Evolutionary conservation across 768 basidiomycete species (phyloP).

Genomic region (Leccinum olivaceopallidum): DNA sequence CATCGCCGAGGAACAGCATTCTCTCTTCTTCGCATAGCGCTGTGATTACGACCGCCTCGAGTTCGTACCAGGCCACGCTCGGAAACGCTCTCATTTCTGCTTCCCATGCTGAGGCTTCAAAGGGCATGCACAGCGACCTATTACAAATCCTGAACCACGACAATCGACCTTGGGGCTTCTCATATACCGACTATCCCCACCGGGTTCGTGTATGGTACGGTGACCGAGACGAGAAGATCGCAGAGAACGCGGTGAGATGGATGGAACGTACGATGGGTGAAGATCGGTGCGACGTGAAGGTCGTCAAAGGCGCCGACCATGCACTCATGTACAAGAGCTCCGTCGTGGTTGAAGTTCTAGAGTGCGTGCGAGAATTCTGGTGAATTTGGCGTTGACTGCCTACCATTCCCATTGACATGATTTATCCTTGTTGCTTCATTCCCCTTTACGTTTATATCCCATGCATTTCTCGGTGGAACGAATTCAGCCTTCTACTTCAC

Average conservation of each 20-base stretch:
- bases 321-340: conserved; percentile 89
- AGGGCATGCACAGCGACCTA: conserved; percentile 89
- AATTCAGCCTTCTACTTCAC: conserved; percentile 3
- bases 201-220: conserved; percentile 90
- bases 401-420: conserved; percentile 5
- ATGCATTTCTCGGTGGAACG: conserved; percentile 20
- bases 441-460: conserved; percentile 10
- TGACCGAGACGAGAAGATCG: conserved; percentile 90
- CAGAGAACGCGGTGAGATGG: conserved; percentile 88
- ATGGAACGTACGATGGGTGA: conserved; percentile 85
- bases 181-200: conserved; percentile 77
- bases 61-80: conserved; percentile 60
- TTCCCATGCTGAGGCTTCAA: conserved; percentile 91
- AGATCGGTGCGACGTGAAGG: conserved; percentile 72
- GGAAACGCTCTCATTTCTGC: conserved; percentile 91
- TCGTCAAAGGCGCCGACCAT: conserved; percentile 89
- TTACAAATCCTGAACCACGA: conserved; percentile 91
- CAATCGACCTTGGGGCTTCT: conserved; percentile 87
- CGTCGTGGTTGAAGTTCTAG: conserved; percentile 84
- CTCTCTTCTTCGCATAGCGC: conserved; percentile 30
- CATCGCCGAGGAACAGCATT: conserved; percentile 52
- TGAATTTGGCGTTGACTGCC: conserved; percentile 16
- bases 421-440: conserved; percentile 20
- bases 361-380: conserved; percentile 64
- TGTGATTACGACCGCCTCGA: conserved; percentile 27